Conservation (phyloP, 176 grass and related monocot species). For the Leersia perrieri region DNA sequence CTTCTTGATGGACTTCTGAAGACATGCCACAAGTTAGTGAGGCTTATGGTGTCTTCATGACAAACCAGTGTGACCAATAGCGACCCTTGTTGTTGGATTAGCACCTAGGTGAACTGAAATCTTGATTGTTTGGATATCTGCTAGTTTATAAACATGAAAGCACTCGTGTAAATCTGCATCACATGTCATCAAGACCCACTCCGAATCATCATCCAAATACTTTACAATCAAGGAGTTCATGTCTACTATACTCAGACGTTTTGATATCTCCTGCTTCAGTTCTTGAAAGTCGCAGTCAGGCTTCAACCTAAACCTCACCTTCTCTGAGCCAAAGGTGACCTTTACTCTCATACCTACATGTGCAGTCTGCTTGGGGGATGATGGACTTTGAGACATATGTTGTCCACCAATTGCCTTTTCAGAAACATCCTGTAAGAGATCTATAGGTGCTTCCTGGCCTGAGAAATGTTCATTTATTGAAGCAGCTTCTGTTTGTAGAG, state of each 20-base stretch:
- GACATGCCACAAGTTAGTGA: constrained; percentile 17
- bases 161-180: constrained; percentile 95
- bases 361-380: constrained; percentile 33
- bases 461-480: constrained; percentile 39
- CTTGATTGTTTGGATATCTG: constrained; percentile 74
- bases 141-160: constrained; percentile 72
- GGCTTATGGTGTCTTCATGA: constrained; percentile 33
- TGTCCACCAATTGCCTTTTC: constrained; percentile 30
- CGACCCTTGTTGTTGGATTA: constrained; percentile 33
- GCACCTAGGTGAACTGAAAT: constrained; percentile 57
- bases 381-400: constrained; percentile 35
- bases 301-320: constrained; percentile 69
- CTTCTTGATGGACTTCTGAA: constrained; percentile 22
- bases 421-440: constrained; percentile 33
- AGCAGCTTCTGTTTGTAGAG: constrained; percentile 44
- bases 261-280: constrained; percentile 75
- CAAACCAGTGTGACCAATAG: constrained; percentile 31
- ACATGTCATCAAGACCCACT: constrained; percentile 93
- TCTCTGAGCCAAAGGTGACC: constrained; percentile 73
- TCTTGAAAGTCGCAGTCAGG: constrained; percentile 64
- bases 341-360: constrained; percentile 69
- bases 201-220: constrained; percentile 92
- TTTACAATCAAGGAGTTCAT: constrained; percentile 58
- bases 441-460: constrained; percentile 33
- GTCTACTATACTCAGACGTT: constrained; percentile 61